Evolutionary conservation across 2,329 filamentous ascomycete species (phyloP), one percentile per base, ranked within the genome.

Genomic region (Ophiostoma sp.): DNA sequence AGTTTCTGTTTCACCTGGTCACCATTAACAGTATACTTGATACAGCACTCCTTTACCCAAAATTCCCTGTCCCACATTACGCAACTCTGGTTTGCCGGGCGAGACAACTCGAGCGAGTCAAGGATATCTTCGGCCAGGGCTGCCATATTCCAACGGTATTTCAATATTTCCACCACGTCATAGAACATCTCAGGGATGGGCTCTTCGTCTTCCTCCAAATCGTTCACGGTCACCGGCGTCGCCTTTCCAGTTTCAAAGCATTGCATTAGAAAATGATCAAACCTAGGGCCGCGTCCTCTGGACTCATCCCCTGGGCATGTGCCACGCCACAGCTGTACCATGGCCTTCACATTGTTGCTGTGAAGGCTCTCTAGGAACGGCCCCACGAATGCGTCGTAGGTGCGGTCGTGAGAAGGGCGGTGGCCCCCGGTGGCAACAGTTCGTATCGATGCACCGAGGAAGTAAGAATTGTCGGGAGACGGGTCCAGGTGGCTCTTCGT

Each of bases 131-230:
- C 36, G 15, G 55, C 69, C 15, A 71, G 22, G 36, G 12, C 4
- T 19, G 69, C 55, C 69, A 63, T 36, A 22, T 71, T 63, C 15
- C 31, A 17, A 5, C 69, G 69, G 39, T 63, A 71, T 2, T 50
- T 6, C 1, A 71, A 12, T 17, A 63, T 48, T 15, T 22, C 69
- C 3, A 33, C 25, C 2, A 36, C 15, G 22, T 63, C 33, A 25
- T 48, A 71, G 11, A 6, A 2, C 2, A 11, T 17, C 2, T 52
- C 48, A 8, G 19, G 19, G 15, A 22, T 8, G 5, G 48, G 48
- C 22, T 52, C 48, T 7, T 52, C 48, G 19, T 52, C 48, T 9
- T 52, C 17, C 19, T 52, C 48, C 19, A 22, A 8, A 8, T 52
- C 48, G 19, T n/a, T n/a, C 8, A 22, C 19, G 8, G 48, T 22